Evolutionary conservation across 331 rosid genomes (phyloP).

Genomic region (Arachis monticola): DNA sequence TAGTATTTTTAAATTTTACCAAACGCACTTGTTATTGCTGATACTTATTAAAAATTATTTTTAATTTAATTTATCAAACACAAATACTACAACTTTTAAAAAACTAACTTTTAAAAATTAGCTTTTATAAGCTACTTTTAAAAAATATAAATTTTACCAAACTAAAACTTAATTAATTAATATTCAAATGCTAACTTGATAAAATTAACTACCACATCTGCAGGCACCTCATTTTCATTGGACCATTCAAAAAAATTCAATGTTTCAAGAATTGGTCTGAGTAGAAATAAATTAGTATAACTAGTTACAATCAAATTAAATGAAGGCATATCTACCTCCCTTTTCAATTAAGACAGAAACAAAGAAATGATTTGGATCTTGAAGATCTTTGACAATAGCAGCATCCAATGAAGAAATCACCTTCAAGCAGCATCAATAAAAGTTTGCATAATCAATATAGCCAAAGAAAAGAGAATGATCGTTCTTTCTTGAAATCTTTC

Average conservation of each 20-base stretch:
- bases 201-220: conserved; percentile 17
- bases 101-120: too few relatives aligned
- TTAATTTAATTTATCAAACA: too few relatives aligned
- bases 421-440: conserved; percentile 9
- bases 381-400: conserved; percentile 37
- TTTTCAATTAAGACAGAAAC: not conserved
- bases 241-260: conserved; percentile 20
- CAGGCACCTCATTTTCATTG: conserved; percentile 37
- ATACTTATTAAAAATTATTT: too few relatives aligned
- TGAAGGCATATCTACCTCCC: conserved; percentile 5
- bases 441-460: conserved; percentile 37
- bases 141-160: too few relatives aligned
- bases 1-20: too few relatives aligned
- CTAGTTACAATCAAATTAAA: not conserved
- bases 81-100: too few relatives aligned
- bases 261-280: conserved; percentile 45
- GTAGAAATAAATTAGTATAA: conserved; percentile 15
- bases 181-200: conserved; percentile 5
- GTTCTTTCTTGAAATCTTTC: conserved; percentile 39
- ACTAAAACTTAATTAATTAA: not conserved
- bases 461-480: conserved; percentile 36
- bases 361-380: conserved; percentile 43
- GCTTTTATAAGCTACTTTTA: too few relatives aligned
- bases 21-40: too few relatives aligned
- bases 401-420: conserved; percentile 58